Evolutionary conservation across 2,329 filamentous ascomycete species (phyloP).

Genomic region (Exophiala sp.): DNA sequence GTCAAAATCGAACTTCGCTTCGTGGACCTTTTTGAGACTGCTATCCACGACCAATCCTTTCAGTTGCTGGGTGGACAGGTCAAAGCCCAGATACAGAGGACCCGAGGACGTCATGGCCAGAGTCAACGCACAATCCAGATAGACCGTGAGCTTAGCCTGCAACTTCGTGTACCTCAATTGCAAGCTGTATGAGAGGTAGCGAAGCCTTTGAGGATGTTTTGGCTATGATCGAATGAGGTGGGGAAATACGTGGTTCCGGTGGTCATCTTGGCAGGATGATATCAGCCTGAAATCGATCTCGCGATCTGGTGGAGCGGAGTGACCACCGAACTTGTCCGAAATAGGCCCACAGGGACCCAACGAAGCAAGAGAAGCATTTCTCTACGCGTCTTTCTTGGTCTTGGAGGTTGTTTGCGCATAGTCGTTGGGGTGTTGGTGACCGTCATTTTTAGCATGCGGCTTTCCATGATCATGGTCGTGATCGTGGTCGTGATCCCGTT

Average conservation of each 20-base stretch:
- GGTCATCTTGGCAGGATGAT: constrained; percentile 25
- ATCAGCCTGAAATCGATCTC: constrained; percentile 27
- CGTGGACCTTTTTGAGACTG: constrained; percentile 71
- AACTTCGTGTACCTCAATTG: neutral
- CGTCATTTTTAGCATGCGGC: constrained; percentile 7
- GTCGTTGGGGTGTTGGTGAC: constrained; percentile 9
- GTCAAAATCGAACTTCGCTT: constrained; percentile 95
- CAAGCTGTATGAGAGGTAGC: neutral
- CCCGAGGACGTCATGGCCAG: constrained; percentile 41
- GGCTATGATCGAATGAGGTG: constrained; percentile 28
- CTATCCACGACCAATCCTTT: constrained; percentile 89
- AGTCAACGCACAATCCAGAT: neutral
- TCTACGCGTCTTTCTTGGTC: constrained; percentile 14
- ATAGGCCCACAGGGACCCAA: neutral
- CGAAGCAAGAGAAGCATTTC: neutral
- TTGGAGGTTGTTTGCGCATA: constrained; percentile 9
- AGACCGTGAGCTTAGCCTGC: neutral
- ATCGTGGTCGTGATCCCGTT: constrained; percentile 42
- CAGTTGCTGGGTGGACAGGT: constrained; percentile 93
- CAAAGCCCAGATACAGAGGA: constrained; percentile 84
- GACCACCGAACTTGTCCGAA: neutral
- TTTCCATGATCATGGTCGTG: constrained; percentile 24
- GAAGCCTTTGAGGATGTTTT: constrained; percentile 8
- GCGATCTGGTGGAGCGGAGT: neutral
- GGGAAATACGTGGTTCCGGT: constrained; percentile 15